A percentile compares a stretch with the other conserved stretches of the same genome.
These are phyloP conservation scores for Pyrenochaeta sp. DNA, from an alignment of 2,329 filamentous ascomycete genomes.

Conservation along the genomic window DNA sequence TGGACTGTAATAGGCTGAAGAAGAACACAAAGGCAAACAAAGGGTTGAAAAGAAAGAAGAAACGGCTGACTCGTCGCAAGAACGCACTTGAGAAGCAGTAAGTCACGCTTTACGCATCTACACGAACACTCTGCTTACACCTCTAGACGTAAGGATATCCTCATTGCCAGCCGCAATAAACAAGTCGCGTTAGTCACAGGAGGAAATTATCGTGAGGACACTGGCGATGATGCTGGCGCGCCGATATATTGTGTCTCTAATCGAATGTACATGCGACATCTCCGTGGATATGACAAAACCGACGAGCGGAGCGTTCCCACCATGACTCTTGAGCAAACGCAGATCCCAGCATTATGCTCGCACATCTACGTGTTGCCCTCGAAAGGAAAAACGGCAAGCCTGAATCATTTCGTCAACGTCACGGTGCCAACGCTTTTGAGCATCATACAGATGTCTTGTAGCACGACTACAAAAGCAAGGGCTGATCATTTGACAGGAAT, in stretches of 20 bases:
- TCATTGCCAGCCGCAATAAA: conserved; percentile 14
- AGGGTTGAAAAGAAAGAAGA: conserved; percentile 1
- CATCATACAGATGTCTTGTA: conserved; percentile 29
- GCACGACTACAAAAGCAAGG: conserved; percentile 17
- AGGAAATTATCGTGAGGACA: conserved; percentile 20
- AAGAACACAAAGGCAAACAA: conserved; percentile 11
- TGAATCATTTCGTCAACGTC: conserved; percentile 10
- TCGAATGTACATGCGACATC: conserved; percentile 23
- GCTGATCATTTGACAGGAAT: conserved; percentile 21
- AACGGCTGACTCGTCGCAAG: not conserved
- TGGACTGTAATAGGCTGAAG: not conserved
- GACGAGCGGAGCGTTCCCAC: not conserved
- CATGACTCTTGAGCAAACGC: conserved; percentile 20
- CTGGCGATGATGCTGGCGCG: conserved; percentile 12
- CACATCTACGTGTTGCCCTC: conserved; percentile 24
- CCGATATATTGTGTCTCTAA: conserved; percentile 33
- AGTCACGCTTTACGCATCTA: not conserved
- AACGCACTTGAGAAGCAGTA: conserved; percentile 4
- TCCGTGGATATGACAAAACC: conserved; percentile 6
- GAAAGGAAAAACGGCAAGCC: conserved; percentile 10
- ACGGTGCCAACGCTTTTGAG: conserved; percentile 15
- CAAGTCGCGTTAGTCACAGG: conserved; percentile 11
- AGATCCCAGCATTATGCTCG: conserved; percentile 21
- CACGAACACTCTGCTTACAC: not conserved
- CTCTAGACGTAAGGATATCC: conserved; percentile 7